Evolutionary conservation across 768 basidiomycete species (phyloP), one percentile per base, ranked within the genome.

Genomic region (Leccinum rimulosum): DNA sequence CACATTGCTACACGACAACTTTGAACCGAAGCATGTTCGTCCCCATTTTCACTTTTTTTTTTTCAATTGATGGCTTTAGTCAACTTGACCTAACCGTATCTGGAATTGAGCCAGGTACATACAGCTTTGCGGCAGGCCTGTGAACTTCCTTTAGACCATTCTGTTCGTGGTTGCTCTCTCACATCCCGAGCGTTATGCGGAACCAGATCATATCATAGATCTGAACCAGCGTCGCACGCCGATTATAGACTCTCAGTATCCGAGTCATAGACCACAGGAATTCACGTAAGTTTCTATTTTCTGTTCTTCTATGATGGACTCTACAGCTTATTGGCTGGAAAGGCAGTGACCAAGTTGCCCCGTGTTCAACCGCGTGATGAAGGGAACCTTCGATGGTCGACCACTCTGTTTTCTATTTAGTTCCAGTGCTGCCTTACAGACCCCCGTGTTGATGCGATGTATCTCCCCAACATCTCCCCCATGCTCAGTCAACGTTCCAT

Each of bases 401-500:
- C 48, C 40, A 49, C 10, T 27, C 19, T 5, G n/a, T 22, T 17
- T 5, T 14, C 9, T 17, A 28, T 17, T 19, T 49, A 15, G 22
- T 48, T 48, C 11, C 25, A n/a, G 30, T 28, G 6, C 25, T 30
- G 4, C 22, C 14, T 25, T 27, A 25, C 25, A 53, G 25, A 14
- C 10, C 10, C 25, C 15, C 51, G 30, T 15, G 35, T n/a, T 31
- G 7, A 25, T 25, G 3, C 36, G 30, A 61, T 61, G 56, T 50
- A 54, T 35, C 27, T 61, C 48, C 56, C 60, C 4, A 22, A 35
- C 30, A 22, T 58, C 8, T 28, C 52, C 43, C 28, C 28, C 33
- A 19, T 30, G 4, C 35, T 58, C 17, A 31, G 12, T 9, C 56
- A 38, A 17, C 56, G 57, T 50, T 58, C 59, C 48, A 19, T 59